phyloP scores from a whole-genome alignment of 192 early-diverging fungal species.

The Rhizophagus sp. region DNA sequence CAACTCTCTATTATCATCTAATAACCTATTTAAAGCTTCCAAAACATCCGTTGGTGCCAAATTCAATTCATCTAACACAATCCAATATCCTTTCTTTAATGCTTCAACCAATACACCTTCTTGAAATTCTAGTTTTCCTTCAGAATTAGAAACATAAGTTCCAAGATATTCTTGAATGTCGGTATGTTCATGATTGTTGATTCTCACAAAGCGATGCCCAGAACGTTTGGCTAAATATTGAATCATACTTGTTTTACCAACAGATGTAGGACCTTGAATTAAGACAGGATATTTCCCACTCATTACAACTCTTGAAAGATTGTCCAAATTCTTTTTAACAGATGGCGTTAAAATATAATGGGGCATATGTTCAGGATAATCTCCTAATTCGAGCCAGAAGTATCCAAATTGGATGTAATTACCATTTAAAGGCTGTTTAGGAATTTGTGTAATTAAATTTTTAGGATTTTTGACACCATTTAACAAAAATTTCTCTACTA shows the following conservation, averaged over 20 bases:
- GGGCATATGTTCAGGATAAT: conserved; percentile 39
- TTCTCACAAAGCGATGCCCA: conserved; percentile 94
- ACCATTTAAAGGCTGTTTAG: conserved; percentile 46
- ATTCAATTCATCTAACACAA: conserved; percentile 98
- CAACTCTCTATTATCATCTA: conserved; percentile 98
- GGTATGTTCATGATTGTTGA: conserved; percentile 99
- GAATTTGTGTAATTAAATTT: conserved; percentile 61
- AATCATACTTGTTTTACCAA: conserved; percentile 98
- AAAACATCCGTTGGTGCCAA: conserved; percentile 98
- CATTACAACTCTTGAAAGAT: conserved; percentile 90
- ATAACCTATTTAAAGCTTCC: conserved; percentile 93
- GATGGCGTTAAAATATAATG: conserved; percentile 88
- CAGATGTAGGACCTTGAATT: conserved; percentile 97
- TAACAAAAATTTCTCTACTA: conserved; percentile 64
- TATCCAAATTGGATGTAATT: conserved; percentile 74
- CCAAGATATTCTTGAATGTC: conserved; percentile 98
- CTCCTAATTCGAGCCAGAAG: conserved; percentile 80
- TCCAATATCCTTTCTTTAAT: conserved; percentile 92
- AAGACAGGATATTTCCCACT: conserved; percentile 88
- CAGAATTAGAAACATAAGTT: conserved; percentile 78
- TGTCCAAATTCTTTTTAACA: conserved; percentile 81
- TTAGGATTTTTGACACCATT: conserved; percentile 56
- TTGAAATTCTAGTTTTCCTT: conserved; percentile 89
- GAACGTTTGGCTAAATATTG: conserved; percentile 89
- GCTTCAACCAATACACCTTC: conserved; percentile 96